Evolutionary conservation across 768 basidiomycete genomes (phyloP), one percentile per base, ranked within the genome.

Genomic region (Tephrocybe sp.): DNA sequence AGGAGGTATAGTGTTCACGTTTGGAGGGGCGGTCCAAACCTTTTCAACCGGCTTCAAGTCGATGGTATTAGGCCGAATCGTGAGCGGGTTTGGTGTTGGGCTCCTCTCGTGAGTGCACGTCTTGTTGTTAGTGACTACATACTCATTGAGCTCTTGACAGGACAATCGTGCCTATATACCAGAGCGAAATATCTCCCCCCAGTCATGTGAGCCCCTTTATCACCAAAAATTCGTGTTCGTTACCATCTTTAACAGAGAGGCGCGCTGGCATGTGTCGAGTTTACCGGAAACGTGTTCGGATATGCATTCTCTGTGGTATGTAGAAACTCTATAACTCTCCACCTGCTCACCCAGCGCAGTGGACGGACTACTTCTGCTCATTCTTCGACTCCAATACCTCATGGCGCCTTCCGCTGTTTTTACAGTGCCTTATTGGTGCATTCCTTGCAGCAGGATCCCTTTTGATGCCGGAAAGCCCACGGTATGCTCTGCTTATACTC

Each of bases 341-440:
- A 30, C 6, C 11, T 14, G 14, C 28, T 48, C 34, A 26, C 48
- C 44, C 23, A 21, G 15, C 12, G 25, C 54, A 90, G 88, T 95
- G 92, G 92, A 84, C 86, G 39, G 92, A 93, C 66, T 95, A 95
- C 65, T 90, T 92, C 61, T 88, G 86, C 64, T 93, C 91, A 1
- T 95, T 80, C 73, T 76, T 94, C 40, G 75, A 86, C 23, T 89
- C 87, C 14, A 80, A 94, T 67, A 67, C 83, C 45, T 81, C 90
- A 15, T 95, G 93, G 93, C 81, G 93, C 24, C 72, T 93, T 51
- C 93, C 93, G 6, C 76, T 95, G 23, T 82, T 84, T 52, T 67
- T 93, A 2, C 93, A 95, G 73, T 88, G 86, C 60, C 63, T 92
- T 45, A 93, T 94, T 52, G 93, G 93, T 11, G 64, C 72, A 8